These are phyloP conservation scores for Aspergillus fructus DNA, from an alignment of 2,329 filamentous ascomycete genomes.

Conservation along the genomic window DNA sequence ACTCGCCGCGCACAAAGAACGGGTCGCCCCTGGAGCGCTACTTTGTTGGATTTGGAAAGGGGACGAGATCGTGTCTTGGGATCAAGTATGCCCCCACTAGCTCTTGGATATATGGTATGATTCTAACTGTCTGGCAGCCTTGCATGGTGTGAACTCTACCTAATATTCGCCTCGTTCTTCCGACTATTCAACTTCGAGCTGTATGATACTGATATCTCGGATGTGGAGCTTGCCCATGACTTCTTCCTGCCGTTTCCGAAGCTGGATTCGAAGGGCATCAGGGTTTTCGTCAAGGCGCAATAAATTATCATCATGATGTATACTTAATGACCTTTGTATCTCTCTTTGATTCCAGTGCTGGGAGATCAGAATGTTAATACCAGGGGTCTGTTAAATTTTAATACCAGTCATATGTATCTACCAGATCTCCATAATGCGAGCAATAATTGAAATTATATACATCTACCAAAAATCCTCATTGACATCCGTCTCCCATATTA, in stretches of 20 bases:
- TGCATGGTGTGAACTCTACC: slow-evolving; percentile 2
- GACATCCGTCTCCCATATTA: too few relatives aligned
- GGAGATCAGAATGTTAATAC: too few relatives aligned
- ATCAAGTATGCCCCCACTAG: background rate
- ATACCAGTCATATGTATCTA: too few relatives aligned
- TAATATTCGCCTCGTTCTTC: slow-evolving; percentile 1
- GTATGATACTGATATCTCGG: slow-evolving; percentile 2
- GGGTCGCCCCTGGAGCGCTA: slow-evolving; percentile 4
- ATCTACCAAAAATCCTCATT: too few relatives aligned
- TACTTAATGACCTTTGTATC: too few relatives aligned
- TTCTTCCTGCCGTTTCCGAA: background rate
- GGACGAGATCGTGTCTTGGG: slow-evolving; percentile 1
- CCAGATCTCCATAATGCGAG: too few relatives aligned
- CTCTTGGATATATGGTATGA: too few relatives aligned
- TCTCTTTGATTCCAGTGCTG: too few relatives aligned
- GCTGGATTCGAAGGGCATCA: slow-evolving; percentile 1
- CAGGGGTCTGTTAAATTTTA: too few relatives aligned
- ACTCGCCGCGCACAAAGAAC: background rate
- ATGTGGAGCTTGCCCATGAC: slow-evolving; percentile 4
- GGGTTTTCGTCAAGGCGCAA: background rate
- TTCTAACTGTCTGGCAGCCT: too few relatives aligned
- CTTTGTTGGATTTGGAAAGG: slow-evolving; percentile 6
- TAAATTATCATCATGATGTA: too few relatives aligned
- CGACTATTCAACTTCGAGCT: slow-evolving; percentile 2
- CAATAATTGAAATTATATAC: too few relatives aligned